A percentile compares a stretch with the other conserved stretches of the same genome.
Conservation (phyloP, 164 flowering plant species). For the Liriodendron chinense region DNA sequence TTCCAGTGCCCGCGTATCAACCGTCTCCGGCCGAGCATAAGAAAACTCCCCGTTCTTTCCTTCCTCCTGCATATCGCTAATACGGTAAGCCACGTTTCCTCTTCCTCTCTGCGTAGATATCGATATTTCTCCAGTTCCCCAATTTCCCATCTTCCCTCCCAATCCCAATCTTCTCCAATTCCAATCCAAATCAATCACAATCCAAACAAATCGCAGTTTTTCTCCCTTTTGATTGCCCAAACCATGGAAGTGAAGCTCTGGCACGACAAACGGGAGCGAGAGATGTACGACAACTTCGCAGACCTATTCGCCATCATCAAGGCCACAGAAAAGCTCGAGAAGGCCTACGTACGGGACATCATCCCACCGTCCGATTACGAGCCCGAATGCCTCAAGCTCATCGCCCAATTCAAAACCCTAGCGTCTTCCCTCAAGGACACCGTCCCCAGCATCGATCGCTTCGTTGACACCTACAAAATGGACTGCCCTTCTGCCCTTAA, state of each 20-base stretch:
- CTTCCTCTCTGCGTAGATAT: too few species aligned
- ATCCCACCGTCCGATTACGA: constrained; percentile 70
- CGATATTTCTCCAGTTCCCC: too few species aligned
- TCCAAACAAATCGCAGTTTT: not conserved
- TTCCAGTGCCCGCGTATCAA: too few species aligned
- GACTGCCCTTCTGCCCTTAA: constrained; percentile 88
- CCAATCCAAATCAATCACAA: not conserved
- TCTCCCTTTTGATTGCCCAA: not conserved
- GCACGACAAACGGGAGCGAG: constrained; percentile 95
- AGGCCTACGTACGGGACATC: constrained; percentile 79
- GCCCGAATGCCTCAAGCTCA: constrained; percentile 72
- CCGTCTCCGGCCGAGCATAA: too few species aligned
- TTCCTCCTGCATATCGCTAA: too few species aligned
- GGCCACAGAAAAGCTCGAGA: constrained; percentile 91
- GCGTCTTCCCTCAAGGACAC: constrained; percentile 67
- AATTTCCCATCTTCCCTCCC: not conserved
- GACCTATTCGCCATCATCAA: constrained; percentile 87
- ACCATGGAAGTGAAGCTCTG: constrained; percentile 90
- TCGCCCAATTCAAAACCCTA: constrained; percentile 84
- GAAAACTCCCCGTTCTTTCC: too few species aligned
- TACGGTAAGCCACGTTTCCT: too few species aligned
- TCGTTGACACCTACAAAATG: constrained; percentile 81
- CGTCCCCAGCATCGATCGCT: constrained; percentile 76
- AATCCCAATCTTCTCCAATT: not conserved
- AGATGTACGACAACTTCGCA: constrained; percentile 90